Evolutionary conservation across 2,329 filamentous ascomycete genomes (phyloP).

Genomic region (Arthrobotrys conoides): DNA sequence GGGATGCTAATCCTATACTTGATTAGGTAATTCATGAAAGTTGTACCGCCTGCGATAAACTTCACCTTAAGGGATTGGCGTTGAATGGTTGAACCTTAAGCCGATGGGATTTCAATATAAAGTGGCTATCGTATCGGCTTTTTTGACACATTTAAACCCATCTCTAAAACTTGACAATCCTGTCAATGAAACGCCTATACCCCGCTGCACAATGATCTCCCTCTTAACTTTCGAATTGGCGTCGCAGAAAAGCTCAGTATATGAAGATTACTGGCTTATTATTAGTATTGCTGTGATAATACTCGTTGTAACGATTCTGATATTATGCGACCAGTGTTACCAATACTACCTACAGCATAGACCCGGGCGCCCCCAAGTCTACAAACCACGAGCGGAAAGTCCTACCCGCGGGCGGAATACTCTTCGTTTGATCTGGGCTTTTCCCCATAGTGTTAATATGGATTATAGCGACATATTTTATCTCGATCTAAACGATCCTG

Average conservation of each 20-base stretch:
- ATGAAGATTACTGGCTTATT: slow-evolving; percentile 11
- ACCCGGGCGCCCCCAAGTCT: slow-evolving; percentile 3
- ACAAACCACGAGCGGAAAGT: slow-evolving; percentile 17
- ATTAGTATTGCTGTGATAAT: neutral
- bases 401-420: slow-evolving; percentile 11
- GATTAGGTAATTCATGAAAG: neutral
- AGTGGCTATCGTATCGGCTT: too few species aligned
- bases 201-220: neutral
- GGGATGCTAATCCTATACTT: neutral
- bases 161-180: neutral
- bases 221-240: neutral
- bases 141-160: neutral
- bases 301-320: slow-evolving; percentile 6
- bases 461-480: slow-evolving; percentile 6
- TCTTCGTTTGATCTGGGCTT: neutral
- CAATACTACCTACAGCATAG: neutral
- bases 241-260: neutral
- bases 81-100: too few species aligned
- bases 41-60: too few species aligned
- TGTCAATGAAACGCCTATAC: slow-evolving; percentile 1
- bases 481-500: slow-evolving; percentile 7
- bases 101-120: too few species aligned
- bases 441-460: neutral
- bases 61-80: too few species aligned
- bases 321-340: slow-evolving; percentile 1